Conservation (phyloP, 108 stramenopile species). For the Aurantiochytrium sp. region DNA sequence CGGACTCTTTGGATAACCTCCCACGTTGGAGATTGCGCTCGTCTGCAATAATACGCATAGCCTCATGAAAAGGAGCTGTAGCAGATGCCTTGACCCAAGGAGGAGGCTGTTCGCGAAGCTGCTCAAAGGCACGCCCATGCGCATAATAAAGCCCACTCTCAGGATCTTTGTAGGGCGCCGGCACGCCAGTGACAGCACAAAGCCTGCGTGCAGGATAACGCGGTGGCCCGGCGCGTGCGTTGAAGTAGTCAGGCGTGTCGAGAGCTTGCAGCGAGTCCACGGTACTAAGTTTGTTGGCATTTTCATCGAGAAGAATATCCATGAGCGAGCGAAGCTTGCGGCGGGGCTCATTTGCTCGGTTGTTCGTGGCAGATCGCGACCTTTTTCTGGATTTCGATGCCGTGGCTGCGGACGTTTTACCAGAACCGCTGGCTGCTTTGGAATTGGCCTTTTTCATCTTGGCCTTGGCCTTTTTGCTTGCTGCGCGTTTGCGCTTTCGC, state of each 20-base stretch:
- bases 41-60: background rate
- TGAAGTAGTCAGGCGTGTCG: background rate
- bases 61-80: background rate
- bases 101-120: background rate
- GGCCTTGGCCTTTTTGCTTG: no score
- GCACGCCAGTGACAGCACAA: background rate
- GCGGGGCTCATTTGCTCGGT: background rate
- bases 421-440: background rate
- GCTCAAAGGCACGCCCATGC: background rate
- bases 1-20: background rate
- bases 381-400: background rate
- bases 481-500: no score
- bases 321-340: background rate
- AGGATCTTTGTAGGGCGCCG: constrained; percentile 11
- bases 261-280: background rate
- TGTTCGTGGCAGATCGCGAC: background rate
- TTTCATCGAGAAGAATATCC: background rate
- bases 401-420: background rate
- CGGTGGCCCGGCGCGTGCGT: background rate
- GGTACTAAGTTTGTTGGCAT: background rate
- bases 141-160: background rate
- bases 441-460: background rate
- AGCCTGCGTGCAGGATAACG: background rate
- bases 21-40: background rate
- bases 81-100: background rate